Percentiles rank a stretch among this genome's conserved stretches.
Conservation (phyloP, 257 asterid genomes). For the Nyctanthes arbortristis region DNA sequence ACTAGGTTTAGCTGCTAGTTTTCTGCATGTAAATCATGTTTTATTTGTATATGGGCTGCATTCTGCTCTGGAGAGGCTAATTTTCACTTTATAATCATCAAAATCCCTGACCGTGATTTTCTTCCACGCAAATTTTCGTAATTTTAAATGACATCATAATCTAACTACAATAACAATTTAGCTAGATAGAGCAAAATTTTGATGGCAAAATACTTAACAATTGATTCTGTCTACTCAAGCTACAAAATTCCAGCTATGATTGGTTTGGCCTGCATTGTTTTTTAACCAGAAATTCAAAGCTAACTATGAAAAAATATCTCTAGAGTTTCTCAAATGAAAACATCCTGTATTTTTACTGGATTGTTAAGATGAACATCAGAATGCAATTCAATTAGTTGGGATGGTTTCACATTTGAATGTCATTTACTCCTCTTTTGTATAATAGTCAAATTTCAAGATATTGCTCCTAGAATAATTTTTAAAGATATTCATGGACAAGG, state of each 20-base stretch:
- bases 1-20: not conserved
- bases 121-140: not conserved
- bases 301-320: not conserved
- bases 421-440: not conserved
- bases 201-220: not conserved
- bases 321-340: not conserved
- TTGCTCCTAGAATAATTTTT: not conserved
- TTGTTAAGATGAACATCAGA: not conserved
- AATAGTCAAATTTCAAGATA: not conserved
- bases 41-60: not conserved
- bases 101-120: not conserved
- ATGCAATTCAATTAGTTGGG: not conserved
- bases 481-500: not conserved
- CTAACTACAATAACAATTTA: not conserved
- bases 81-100: not conserved
- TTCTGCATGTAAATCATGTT: not conserved
- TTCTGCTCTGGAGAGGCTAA: not conserved
- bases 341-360: not conserved
- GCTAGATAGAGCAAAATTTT: not conserved
- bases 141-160: not conserved
- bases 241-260: not conserved
- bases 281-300: not conserved
- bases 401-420: not conserved
- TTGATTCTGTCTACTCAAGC: not conserved
- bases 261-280: not conserved